phyloP scores from a whole-genome alignment of 495 filamentous ascomycete genomes.

The Amniculicola lignicola region DNA sequence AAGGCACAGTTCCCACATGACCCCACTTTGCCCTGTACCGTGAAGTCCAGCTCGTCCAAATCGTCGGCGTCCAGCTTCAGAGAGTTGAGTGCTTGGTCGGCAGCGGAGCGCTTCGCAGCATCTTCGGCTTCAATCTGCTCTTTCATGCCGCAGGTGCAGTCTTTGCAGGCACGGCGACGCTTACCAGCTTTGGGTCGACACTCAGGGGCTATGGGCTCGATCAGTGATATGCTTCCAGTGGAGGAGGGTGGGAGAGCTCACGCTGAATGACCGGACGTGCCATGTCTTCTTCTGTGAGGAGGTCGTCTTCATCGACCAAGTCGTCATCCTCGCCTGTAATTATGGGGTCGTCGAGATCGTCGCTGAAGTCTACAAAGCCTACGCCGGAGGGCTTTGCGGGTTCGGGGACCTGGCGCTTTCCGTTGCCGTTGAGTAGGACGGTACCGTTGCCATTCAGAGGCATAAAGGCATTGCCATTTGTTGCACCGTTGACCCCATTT shows the following conservation, averaged over 20 bases:
- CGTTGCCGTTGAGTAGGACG: constrained; percentile 35
- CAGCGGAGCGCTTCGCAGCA: constrained; percentile 59
- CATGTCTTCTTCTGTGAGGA: constrained; percentile 80
- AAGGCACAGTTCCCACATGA: constrained; percentile 90
- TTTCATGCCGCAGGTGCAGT: constrained; percentile 91
- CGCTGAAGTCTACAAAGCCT: constrained; percentile 68
- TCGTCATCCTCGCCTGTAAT: constrained; percentile 63
- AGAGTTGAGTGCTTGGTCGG: constrained; percentile 58
- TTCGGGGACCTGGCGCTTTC: constrained; percentile 49
- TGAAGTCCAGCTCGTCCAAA: constrained; percentile 87
- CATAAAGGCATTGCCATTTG: constrained; percentile 24
- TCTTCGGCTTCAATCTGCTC: constrained; percentile 78
- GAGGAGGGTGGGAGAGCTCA: constrained; percentile 47
- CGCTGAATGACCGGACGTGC: constrained; percentile 68
- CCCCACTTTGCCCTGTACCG: constrained; percentile 89
- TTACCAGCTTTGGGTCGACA: constrained; percentile 80
- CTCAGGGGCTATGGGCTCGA: constrained; percentile 60
- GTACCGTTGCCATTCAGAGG: constrained; percentile 32
- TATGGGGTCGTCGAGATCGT: constrained; percentile 58
- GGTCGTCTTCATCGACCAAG: constrained; percentile 82
- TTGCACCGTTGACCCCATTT: constrained; percentile 30
- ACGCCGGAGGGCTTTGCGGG: constrained; percentile 55
- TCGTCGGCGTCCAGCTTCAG: constrained; percentile 77
- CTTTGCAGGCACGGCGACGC: constrained; percentile 90
- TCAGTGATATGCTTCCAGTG: constrained; percentile 8